Evolutionary conservation across 2,329 filamentous ascomycete species (phyloP).

Genomic region (Aspergillus eucalypticola): DNA sequence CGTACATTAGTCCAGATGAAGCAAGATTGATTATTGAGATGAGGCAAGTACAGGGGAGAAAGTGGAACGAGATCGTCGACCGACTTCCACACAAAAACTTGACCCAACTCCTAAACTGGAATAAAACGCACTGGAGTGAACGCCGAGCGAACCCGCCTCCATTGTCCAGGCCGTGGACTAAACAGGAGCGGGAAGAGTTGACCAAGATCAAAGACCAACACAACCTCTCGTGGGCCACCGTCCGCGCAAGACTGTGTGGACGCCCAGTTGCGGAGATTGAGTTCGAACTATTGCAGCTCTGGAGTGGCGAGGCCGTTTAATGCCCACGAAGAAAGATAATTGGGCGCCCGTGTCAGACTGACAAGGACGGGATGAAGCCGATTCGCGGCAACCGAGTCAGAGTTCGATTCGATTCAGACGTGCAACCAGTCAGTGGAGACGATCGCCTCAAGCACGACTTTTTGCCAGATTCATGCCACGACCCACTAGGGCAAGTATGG

Average conservation of each 20-base stretch:
- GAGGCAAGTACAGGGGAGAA: slow-evolving; percentile 29
- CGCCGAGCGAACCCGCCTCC: slow-evolving; percentile 28
- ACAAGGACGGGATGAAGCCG: not conserved
- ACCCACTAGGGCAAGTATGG: not conserved
- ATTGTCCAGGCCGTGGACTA: slow-evolving; percentile 33
- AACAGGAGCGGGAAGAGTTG: slow-evolving; percentile 29
- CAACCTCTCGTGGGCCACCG: slow-evolving; percentile 34
- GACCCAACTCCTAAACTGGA: slow-evolving; percentile 28
- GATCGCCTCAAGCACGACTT: slow-evolving; percentile 2
- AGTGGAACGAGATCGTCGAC: slow-evolving; percentile 33
- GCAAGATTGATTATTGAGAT: slow-evolving; percentile 32
- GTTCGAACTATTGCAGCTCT: slow-evolving; percentile 36
- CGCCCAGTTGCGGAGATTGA: slow-evolving; percentile 35
- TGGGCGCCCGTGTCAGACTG: not conserved
- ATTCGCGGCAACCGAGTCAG: slow-evolving; percentile 7
- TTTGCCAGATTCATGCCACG: slow-evolving; percentile 4
- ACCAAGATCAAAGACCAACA: slow-evolving; percentile 26
- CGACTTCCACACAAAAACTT: slow-evolving; percentile 28
- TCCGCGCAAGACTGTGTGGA: slow-evolving; percentile 30
- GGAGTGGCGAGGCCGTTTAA: slow-evolving; percentile 26
- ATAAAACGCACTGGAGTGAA: slow-evolving; percentile 31
- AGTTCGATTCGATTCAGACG: slow-evolving; percentile 4
- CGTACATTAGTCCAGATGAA: slow-evolving; percentile 33
- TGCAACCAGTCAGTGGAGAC: slow-evolving; percentile 5
- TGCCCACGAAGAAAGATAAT: slow-evolving; percentile 13